Evolutionary conservation across 2,329 filamentous ascomycete genomes (phyloP).

Genomic region (Chalaropsis thielavioides): DNA sequence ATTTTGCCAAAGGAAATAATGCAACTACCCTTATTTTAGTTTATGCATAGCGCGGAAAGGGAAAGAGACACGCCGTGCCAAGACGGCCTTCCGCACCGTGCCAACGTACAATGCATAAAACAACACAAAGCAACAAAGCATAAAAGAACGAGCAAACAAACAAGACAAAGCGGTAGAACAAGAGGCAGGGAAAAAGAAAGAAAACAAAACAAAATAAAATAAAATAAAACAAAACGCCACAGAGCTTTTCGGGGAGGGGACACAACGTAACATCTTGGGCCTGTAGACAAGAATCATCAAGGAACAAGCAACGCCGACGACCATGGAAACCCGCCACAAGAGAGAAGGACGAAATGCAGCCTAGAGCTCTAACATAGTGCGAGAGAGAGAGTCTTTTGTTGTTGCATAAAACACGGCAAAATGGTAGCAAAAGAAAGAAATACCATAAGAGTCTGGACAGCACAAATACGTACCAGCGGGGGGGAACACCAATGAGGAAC

Average conservation of each 20-base stretch:
- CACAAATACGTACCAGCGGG: no score
- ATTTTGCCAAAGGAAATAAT: not conserved
- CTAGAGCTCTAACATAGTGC: no score
- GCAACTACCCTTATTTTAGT: not conserved
- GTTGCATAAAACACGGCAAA: no score
- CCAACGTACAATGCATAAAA: not conserved
- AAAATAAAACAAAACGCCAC: not conserved
- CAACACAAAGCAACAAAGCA: not conserved
- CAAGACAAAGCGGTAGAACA: not conserved
- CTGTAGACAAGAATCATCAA: conserved; percentile 4
- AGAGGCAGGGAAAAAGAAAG: not conserved
- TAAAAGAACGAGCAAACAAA: not conserved
- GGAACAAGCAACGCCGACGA: no score
- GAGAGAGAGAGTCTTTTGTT: no score
- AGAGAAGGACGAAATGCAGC: no score
- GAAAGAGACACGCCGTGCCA: no score
- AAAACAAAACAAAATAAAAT: not conserved
- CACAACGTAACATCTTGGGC: not conserved
- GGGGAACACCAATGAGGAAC: no score
- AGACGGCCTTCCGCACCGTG: no score
- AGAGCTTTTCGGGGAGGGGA: not conserved
- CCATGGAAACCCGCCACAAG: not conserved
- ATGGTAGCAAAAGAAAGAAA: not conserved
- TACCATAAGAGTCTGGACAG: no score
- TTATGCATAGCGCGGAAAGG: not conserved